Base-by-base conservation (phyloP, 169 alveolate species). In the Babesia gibsoni region DNA sequence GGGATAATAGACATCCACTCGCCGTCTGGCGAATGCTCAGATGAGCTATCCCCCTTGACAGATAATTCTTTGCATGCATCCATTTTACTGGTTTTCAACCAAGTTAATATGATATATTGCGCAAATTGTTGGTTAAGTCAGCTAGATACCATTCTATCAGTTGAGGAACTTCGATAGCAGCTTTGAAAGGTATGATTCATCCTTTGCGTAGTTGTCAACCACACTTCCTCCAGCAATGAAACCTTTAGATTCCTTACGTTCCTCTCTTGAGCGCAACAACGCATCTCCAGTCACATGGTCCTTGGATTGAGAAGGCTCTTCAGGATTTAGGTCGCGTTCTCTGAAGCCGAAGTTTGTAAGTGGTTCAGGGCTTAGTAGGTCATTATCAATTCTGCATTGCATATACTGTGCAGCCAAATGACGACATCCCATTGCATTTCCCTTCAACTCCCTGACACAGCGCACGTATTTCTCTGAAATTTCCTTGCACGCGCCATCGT, bases 361-460 rank as follows among this genome's bases (percentile, higher is more conserved):
- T 5, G 86, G 86, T 18, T 77, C 86, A 12, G 56, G 77, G 22
- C 18, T 66, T 45, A 77, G 53, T 22, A 77, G 77, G 30, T 64
- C 53, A 45, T 77, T 66, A 7, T 83, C 82, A 9, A 83, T 83
- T 35, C 90, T 54, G 63, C 90, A 83, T 27, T 82, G 22, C 63
- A 83, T 64, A 33, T 83, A 83, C 52, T 52, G 49, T 33, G 84
- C 64, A 4, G 90, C 74, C 27, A 70, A 53, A 14, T 12, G 4
- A 4, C 91, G 42, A 29, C 90, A 83, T 22, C 65, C 67, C 23
- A 67, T n/a, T 2, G 89, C 66, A 54, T 83, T 80, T 4, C 84
- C 77, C 54, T 56, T 68, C n/a, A 36, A 8, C 35, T 10, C 49
- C 32, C 56, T 23, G n/a, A 83, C 56, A 30, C 90, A 83, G 37